Base-by-base conservation (phyloP, 1,284 basidiomycete species). In the Sporisorium graminicola region DNA sequence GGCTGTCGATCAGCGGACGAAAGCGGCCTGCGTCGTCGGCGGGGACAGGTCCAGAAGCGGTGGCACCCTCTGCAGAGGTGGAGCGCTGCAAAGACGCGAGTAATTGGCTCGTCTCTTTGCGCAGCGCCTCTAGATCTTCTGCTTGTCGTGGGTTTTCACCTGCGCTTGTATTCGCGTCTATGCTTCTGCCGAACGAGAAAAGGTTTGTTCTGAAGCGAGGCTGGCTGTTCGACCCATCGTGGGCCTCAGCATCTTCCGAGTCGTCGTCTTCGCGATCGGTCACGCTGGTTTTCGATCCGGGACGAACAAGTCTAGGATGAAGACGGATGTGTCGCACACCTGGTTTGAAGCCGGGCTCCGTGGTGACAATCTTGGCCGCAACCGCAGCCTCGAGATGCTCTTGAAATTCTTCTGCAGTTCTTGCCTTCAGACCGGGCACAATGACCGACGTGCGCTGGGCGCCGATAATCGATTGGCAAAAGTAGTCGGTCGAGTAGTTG, bases 401-500 rank as follows among this genome's bases (percentile, higher is more conserved):
- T 22, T 73, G 61, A 47, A 78, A 78, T 7, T 70, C 63, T 37
- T 73, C 69, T 5, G 69, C 58, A 12, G 64, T 49, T 22, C 54
- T 58, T 0, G 54, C 67, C 26, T 66, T 54, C 29, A 59, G 18
- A 10, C 66, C 69, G 2, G 65, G 22, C 2, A 72, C 69, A 5
- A 51, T 52, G 13, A 66, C 50, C 31, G 63, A 56, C 3, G 61
- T 42, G 42, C 65, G 61, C 31, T 58, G 49, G 3, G 58, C 50
- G 1, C 60, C 64, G 14, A 78, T 56, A 47, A 76, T 65, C 16
- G 61, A 64, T 13, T 78, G 77, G 33, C 70, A 65, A 33, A 78
- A 78, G 42, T 70, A 70, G 61, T 78, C 77, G 46, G 73, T 75
- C 26, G 69, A 75, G 44, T 73, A 78, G 58, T 58, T 60, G 51